Evolutionary conservation across 192 early-diverging fungal genomes (phyloP), one percentile per base, ranked within the genome.

Genomic region (Obelidium mucronatum): DNA sequence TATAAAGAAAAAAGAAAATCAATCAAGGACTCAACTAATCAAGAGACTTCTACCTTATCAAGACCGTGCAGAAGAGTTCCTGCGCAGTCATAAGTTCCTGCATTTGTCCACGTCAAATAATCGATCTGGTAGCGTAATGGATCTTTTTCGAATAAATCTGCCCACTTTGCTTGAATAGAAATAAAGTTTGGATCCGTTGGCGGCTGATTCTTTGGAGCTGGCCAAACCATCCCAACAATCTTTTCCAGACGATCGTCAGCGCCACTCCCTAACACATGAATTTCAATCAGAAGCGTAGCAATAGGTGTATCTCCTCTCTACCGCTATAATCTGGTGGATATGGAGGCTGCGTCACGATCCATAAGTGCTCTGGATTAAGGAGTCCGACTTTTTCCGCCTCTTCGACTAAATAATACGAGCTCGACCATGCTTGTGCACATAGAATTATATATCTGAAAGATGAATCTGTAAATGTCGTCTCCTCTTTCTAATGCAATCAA

Each of bases 1-100:
- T 33, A 19, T 65, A 8, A 26, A 65, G 22, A 17, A 15, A 24
- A 65, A 34, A 30, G 28, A 36, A 2, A 24, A 37, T 65, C 2
- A 39, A 37, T 37, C 63, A 19, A 1, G 35, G 15, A 39, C 26
- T 22, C 3, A 34, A 30, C 31, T 65, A 8, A 24, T 34, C n/a
- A n/a, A n/a, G n/a, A n/a, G n/a, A n/a, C 39, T 2, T 36, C 35
- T 36, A 72, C 70, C 35, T 72, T 72, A 37, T 72, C 55, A 36
- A 72, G 24, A 6, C 69, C 69, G 37, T 72, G 58, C 17, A 52
- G 5, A 3, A 72, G 5, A 11, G 69, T 72, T 22, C 52, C 19
- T n/a, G 58, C 28, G 37, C 69, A 72, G 28, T 72, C 69, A 72
- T 33, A 72, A 2, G 69, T 33, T 33, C 69, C 69, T 6, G 52